A percentile compares a stretch with the other conserved stretches of the same genome.
These are phyloP conservation scores for Naegleria lovaniensis DNA, from an alignment of 208 protist genomes.

Conservation along the genomic window DNA sequence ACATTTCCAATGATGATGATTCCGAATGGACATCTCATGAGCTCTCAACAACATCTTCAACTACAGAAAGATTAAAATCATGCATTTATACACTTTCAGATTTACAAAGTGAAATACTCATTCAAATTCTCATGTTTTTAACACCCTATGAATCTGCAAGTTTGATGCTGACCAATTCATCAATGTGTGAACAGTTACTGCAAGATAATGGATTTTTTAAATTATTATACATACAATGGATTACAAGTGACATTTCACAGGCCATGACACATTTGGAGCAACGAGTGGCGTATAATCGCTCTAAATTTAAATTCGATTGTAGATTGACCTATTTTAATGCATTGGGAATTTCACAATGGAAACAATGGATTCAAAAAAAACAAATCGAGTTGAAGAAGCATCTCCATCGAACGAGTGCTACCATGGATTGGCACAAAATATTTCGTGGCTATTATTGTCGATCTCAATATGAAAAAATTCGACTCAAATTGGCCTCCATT, in stretches of 20 bases:
- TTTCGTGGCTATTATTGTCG: background rate
- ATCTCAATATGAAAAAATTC: background rate
- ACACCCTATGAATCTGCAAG: too few species aligned
- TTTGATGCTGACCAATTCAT: too few species aligned
- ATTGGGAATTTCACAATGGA: background rate
- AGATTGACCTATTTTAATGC: background rate
- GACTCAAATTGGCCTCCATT: background rate
- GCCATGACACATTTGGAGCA: background rate
- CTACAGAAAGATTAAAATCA: too few species aligned
- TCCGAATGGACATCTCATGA: too few species aligned
- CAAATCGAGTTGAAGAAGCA: background rate
- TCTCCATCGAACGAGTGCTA: background rate
- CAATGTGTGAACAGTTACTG: too few species aligned
- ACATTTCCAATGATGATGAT: too few species aligned
- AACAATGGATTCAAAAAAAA: background rate
- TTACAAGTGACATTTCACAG: background rate
- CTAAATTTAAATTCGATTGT: background rate
- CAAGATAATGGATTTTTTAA: background rate
- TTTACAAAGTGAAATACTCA: too few species aligned
- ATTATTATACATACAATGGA: background rate
- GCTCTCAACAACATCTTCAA: too few species aligned
- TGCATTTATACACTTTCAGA: too few species aligned
- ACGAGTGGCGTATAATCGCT: background rate
- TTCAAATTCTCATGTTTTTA: too few species aligned
- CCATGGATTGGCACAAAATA: background rate